Evolutionary conservation across 2,329 filamentous ascomycete genomes (phyloP).

Genomic region (Leptographium radiaticola): DNA sequence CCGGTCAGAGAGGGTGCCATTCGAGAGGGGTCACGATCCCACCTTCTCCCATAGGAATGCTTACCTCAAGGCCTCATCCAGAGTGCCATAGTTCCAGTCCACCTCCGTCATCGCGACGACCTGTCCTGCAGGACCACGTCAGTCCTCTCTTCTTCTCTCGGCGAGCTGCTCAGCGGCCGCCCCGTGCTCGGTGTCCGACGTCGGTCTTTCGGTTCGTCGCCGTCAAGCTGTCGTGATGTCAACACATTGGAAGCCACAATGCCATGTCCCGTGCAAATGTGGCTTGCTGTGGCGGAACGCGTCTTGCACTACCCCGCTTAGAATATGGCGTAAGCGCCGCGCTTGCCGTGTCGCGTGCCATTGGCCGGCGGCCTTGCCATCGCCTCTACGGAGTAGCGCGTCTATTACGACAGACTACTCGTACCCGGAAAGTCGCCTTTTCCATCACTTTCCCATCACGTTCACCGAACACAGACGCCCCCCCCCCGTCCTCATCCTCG

Average conservation of each 20-base stretch:
- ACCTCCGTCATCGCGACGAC: slow-evolving; percentile 5
- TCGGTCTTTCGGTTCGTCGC: not conserved
- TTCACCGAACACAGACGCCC: no score
- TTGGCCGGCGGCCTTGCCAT: no score
- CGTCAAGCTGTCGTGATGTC: not conserved
- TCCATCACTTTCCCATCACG: no score
- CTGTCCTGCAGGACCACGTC: not conserved
- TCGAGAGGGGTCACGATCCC: not conserved
- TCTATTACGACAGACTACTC: not conserved
- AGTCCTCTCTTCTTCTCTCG: no score
- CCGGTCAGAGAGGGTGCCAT: no score
- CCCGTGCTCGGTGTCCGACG: no score
- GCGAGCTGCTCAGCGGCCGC: no score
- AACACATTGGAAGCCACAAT: no score
- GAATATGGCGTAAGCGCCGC: not conserved
- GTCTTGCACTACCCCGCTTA: not conserved
- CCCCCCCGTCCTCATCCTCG: no score
- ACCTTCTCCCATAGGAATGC: not conserved
- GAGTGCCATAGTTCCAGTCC: slow-evolving; percentile 1
- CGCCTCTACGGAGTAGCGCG: not conserved
- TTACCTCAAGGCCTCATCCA: slow-evolving; percentile 9
- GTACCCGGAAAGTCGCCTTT: not conserved
- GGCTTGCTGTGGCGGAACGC: not conserved
- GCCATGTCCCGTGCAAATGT: not conserved
- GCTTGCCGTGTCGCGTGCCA: no score